Evolutionary conservation across 106 monocot genomes (phyloP), one percentile per base, ranked within the genome.

Genomic region (Apostasia ramifera): DNA sequence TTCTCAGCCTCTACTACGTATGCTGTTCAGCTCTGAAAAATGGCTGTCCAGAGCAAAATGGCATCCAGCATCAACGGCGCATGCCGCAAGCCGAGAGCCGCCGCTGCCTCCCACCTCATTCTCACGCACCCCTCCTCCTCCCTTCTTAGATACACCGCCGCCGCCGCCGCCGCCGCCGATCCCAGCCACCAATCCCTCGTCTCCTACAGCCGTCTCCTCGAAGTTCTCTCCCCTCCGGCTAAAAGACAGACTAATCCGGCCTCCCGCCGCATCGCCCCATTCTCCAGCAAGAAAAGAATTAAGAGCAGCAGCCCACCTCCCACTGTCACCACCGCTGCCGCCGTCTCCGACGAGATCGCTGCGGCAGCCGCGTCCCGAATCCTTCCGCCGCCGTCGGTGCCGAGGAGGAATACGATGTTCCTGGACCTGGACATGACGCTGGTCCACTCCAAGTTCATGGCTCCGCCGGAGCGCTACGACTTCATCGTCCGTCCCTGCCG

Each of bases 401-500:
- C 73, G 11, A 68, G 40, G 38, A 86, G 60, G 45, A 84, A 59
- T 69, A 97, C 97, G 11, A 13, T 92, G 15, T 84, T 97, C 71
- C 72, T 97, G 38, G 97, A 97, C 64, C 86, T 97, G 55, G 97
- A 97, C 75, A 92, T 92, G 78, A 97, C 97, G 1, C 72, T 97
- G 8, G 69, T 97, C 63, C 97, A 97, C 75, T 87, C 92, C 45
- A 51, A 70, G 47, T 71, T 82, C 45, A 74, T 72, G 52, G 75
- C 79, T 2, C 84, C 86, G 0, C 78, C 84, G 6, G 62, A 61
- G 41, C 70, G 53, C 44, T 92, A 85, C 70, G 97, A 97, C 70
- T 97, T 97, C 75, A 45, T 71, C 61, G 82, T 97, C 62, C 76
- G 67, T 52, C 97, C 97, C 2, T 14, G 4, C 5, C 84, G 92